These are phyloP conservation scores for Epichloe sibirici DNA, from an alignment of 2,329 filamentous ascomycete species.

Conservation along the genomic window DNA sequence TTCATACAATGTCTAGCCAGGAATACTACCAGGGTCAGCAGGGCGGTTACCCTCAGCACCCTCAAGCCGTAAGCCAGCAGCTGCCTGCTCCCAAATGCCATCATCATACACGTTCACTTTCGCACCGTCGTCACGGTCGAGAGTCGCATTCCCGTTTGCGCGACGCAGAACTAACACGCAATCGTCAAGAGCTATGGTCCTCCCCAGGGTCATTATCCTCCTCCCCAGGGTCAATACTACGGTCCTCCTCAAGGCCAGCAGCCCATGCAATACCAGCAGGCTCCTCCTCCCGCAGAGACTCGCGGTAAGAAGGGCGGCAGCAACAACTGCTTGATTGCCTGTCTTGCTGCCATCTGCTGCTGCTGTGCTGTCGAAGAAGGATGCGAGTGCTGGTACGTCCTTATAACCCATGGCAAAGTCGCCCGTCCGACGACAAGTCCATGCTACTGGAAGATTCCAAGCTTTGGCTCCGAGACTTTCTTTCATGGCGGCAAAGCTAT, in stretches of 20 bases:
- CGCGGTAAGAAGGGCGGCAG: constrained; percentile 19
- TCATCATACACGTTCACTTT: background rate
- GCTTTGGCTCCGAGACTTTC: background rate
- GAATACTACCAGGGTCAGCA: constrained; percentile 27
- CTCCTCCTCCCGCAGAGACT: constrained; percentile 19
- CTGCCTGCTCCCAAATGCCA: background rate
- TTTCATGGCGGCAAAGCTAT: background rate
- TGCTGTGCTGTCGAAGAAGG: constrained; percentile 38
- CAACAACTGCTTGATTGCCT: constrained; percentile 32
- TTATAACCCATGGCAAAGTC: too few relatives aligned
- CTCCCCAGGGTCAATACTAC: constrained; percentile 21
- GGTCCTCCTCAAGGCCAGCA: constrained; percentile 23
- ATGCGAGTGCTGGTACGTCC: constrained; percentile 36
- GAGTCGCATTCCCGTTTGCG: background rate
- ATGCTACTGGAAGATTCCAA: background rate
- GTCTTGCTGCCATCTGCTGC: constrained; percentile 36
- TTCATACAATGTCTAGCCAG: constrained; percentile 24
- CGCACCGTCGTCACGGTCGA: background rate
- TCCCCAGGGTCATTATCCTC: constrained; percentile 20
- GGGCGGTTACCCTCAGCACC: constrained; percentile 27
- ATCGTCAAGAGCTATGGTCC: constrained; percentile 16
- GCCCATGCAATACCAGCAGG: constrained; percentile 33
- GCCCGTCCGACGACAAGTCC: background rate
- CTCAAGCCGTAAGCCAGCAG: constrained; percentile 23
- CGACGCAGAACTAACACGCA: background rate